Conservation (phyloP, 768 basidiomycete species). For the Chalciporus piperatus region DNA sequence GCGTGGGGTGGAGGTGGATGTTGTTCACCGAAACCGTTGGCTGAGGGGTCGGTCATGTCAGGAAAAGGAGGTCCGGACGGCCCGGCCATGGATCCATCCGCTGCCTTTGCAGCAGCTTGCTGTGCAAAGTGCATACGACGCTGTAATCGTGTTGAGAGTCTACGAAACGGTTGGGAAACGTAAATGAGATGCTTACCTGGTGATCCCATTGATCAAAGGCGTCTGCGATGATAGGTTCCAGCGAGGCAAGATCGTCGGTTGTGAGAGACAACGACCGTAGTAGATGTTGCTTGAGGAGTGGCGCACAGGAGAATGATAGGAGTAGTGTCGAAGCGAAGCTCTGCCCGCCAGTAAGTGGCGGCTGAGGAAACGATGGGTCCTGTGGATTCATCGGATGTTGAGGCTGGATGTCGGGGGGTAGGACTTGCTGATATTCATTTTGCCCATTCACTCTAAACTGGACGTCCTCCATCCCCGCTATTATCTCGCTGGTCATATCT, state of each 20-base stretch:
- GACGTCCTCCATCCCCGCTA: slow-evolving; percentile 62
- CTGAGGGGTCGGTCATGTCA: slow-evolving; percentile 31
- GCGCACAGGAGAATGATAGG: slow-evolving; percentile 72
- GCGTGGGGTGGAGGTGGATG: slow-evolving; percentile 25
- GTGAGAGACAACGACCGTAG: slow-evolving; percentile 71
- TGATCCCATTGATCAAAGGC: slow-evolving; percentile 88
- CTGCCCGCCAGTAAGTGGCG: slow-evolving; percentile 55
- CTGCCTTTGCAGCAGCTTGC: slow-evolving; percentile 32
- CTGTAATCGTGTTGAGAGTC: slow-evolving; percentile 24
- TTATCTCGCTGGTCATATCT: slow-evolving; percentile 75
- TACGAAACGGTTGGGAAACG: not conserved
- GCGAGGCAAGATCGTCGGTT: slow-evolving; percentile 71
- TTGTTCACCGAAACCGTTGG: slow-evolving; percentile 29
- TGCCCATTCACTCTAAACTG: slow-evolving; percentile 57
- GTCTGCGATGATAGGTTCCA: slow-evolving; percentile 78
- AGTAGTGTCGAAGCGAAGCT: slow-evolving; percentile 78
- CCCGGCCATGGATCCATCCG: slow-evolving; percentile 28
- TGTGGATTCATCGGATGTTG: slow-evolving; percentile 36
- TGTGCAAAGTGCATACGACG: slow-evolving; percentile 47
- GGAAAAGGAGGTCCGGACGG: slow-evolving; percentile 31
- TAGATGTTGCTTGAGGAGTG: slow-evolving; percentile 71
- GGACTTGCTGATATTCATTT: slow-evolving; percentile 35
- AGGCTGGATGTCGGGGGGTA: slow-evolving; percentile 35
- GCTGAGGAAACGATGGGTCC: slow-evolving; percentile 64
- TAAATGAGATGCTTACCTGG: slow-evolving; percentile 47